Percentiles rank a stretch among this genome's conserved stretches.
phyloP scores from a whole-genome alignment of 1,284 basidiomycete genomes.

The Ustilago xerochloae region DNA sequence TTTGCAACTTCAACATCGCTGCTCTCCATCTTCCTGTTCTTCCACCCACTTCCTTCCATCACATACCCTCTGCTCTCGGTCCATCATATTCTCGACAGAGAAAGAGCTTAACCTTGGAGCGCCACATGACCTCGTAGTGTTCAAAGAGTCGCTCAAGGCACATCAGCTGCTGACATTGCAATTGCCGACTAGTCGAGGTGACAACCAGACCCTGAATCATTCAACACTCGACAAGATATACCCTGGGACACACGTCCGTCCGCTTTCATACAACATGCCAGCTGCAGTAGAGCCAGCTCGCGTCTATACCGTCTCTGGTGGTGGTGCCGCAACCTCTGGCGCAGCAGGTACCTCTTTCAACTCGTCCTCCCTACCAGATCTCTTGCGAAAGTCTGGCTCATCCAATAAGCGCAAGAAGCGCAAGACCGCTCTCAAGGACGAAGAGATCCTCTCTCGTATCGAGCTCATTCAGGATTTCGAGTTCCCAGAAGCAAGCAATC shows the following conservation, averaged over 20 bases:
- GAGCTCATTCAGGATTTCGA: conserved; percentile 82
- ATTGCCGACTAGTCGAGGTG: background rate
- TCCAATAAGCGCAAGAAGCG: conserved; percentile 66
- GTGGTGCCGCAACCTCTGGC: conserved; percentile 43
- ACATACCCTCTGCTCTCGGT: background rate
- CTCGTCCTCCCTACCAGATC: conserved; percentile 66
- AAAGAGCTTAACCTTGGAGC: background rate
- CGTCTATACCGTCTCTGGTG: conserved; percentile 65
- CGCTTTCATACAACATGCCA: conserved; percentile 53
- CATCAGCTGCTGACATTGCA: background rate
- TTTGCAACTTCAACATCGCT: background rate
- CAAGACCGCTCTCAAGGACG: conserved; percentile 51
- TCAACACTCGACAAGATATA: background rate
- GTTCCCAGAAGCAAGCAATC: conserved; percentile 95
- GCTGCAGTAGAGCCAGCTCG: conserved; percentile 59
- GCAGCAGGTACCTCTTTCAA: conserved; percentile 61
- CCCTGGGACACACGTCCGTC: background rate
- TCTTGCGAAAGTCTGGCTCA: conserved; percentile 61
- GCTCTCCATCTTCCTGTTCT: background rate
- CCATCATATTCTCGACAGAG: background rate
- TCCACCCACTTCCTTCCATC: background rate
- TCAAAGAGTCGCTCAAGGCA: conserved; percentile 1
- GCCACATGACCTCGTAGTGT: conserved; percentile 6
- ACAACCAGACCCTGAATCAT: too few species aligned
- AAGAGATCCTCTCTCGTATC: conserved; percentile 61